Base-by-base conservation (phyloP, 2,329 filamentous ascomycete genomes). In the Cladosporium oxysporum region DNA sequence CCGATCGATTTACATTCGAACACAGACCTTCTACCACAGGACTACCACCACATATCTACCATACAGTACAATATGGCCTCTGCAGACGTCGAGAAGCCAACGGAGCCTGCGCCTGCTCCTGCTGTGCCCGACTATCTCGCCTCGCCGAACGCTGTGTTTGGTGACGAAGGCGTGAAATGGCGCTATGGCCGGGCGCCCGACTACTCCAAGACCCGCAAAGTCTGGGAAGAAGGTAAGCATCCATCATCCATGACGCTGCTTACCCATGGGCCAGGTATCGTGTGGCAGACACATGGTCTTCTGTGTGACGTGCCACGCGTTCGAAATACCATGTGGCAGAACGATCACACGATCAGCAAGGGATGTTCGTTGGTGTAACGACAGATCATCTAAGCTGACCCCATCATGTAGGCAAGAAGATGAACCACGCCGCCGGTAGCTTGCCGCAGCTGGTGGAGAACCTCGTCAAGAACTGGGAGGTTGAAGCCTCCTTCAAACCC, bases 381-480 rank as follows among this genome's bases (percentile, higher is more conserved):
- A 31, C 28, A 12, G 5, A 14, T 58, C 55, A 55, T 47, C 6
- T 63, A 47, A 63, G 61, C 61, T 63, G 61, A 63, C 61, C 31
- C 35, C 44, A 57, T 47, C 3, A 5, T 12, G 29, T 71, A 90
- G 87, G 84, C 62, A 89, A 88, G 75, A 80, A 78, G 41, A 82
- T 79, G 76, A 82, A 77, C 71, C 88, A 90, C 75, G 76, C 78
- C 55, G 79, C 85, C 3, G 82, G 81, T 41, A 87, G 83, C 65
- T 83, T 90, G 2, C 83, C 85, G 16, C 78, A 83, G 58, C 82
- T 90, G 5, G 87, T 90, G 47, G 84, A 90, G 75, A 90, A 90
- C 73, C 83, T 90, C 1, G 88, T 90, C 73, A 90, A 90, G 79
- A 90, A 90, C 75, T 90, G 88, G 88, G 88, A 90, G 76, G 84